Conservation (phyloP, 2,329 filamentous ascomycete species). For the Blastomyces emzantsi region DNA sequence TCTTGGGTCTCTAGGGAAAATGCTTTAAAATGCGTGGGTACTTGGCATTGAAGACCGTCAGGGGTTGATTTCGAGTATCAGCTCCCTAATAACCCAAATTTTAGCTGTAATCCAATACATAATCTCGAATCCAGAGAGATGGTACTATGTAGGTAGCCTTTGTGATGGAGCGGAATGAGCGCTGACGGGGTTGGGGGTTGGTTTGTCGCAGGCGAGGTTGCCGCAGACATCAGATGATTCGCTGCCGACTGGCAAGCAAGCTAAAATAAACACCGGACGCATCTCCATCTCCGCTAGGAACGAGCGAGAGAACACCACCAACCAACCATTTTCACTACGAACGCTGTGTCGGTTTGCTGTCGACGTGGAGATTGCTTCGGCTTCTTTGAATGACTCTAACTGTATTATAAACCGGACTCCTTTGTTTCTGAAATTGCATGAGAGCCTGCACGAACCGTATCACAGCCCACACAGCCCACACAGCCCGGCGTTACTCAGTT, state of each 20-base stretch:
- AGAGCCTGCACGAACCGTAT: not conserved
- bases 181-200: not conserved
- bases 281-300: not conserved
- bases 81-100: not conserved
- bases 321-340: not conserved
- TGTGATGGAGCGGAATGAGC: not conserved
- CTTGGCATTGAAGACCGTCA: not conserved
- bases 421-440: not conserved
- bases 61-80: not conserved
- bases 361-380: not conserved
- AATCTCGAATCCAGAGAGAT: not conserved
- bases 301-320: not conserved
- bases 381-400: not conserved
- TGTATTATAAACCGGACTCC: not conserved
- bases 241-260: not conserved
- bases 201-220: not conserved
- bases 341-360: not conserved
- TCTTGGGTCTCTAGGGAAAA: not conserved
- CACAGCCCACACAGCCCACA: not conserved
- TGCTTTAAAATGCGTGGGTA: not conserved
- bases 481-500: not conserved
- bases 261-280: not conserved
- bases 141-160: too few species aligned
- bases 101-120: not conserved
- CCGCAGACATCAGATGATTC: not conserved